Percentiles rank a stretch among this genome's conserved stretches.
phyloP scores from a whole-genome alignment of 495 filamentous ascomycete genomes.

The Lasiosphaeria miniovina region DNA sequence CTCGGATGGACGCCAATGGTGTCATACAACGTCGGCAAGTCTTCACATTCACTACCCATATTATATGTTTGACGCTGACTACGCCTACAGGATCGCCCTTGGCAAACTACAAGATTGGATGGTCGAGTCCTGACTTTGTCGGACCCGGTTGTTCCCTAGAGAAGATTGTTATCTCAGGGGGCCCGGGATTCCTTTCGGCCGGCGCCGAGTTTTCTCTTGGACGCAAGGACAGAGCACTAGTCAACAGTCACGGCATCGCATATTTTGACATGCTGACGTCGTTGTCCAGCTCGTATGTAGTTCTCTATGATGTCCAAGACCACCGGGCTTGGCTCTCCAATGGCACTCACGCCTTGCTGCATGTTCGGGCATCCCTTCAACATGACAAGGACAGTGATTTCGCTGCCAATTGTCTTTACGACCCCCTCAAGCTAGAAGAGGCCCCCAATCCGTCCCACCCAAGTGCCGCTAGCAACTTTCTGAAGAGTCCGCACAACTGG shows the following conservation, averaged over 20 bases:
- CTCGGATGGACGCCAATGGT: not conserved
- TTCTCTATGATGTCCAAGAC: constrained; percentile 12
- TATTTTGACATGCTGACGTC: constrained; percentile 7
- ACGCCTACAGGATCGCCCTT: constrained; percentile 4
- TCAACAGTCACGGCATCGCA: not conserved
- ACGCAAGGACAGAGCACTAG: constrained; percentile 9
- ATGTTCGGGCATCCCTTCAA: constrained; percentile 15
- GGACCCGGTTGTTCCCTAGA: constrained; percentile 11
- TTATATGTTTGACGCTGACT: not conserved
- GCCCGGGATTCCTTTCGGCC: not conserved
- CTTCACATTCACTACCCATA: not conserved
- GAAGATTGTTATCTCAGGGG: constrained; percentile 13
- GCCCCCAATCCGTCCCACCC: not conserved
- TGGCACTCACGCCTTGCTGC: constrained; percentile 9
- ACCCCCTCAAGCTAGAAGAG: not conserved
- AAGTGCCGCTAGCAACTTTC: constrained; percentile 7
- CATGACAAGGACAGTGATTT: constrained; percentile 6
- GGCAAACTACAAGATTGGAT: constrained; percentile 13
- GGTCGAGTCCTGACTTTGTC: constrained; percentile 11
- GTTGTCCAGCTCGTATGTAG: constrained; percentile 7
- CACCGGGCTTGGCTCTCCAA: constrained; percentile 15
- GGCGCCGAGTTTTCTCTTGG: constrained; percentile 6
- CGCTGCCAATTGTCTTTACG: not conserved
- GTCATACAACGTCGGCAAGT: constrained; percentile 4
- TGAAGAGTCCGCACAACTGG: constrained; percentile 5